These are phyloP conservation scores for Arxiozyma bovina DNA, from an alignment of 1,139 yeast species.

Conservation along the genomic window DNA sequence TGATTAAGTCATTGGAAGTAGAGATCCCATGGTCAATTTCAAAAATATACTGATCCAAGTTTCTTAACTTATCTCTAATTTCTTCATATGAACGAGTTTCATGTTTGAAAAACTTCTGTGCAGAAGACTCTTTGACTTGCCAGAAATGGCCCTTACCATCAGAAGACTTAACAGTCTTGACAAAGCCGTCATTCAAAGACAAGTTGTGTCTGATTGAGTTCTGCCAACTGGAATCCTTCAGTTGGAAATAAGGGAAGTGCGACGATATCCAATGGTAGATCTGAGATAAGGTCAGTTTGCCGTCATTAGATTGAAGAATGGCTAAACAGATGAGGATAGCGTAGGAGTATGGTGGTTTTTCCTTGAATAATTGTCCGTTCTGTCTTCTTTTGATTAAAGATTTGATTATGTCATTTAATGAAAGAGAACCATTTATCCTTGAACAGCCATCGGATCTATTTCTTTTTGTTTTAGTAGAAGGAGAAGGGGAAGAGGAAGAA, in stretches of 20 bases:
- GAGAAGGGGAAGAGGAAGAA: constrained; percentile 34
- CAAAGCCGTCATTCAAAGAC: constrained; percentile 77
- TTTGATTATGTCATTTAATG: constrained; percentile 13
- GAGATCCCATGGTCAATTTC: neutral
- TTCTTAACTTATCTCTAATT: constrained; percentile 18
- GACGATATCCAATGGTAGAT: constrained; percentile 90
- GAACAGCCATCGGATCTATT: constrained; percentile 17
- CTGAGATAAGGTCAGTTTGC: constrained; percentile 77
- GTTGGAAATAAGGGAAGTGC: constrained; percentile 74
- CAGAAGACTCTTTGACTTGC: constrained; percentile 80
- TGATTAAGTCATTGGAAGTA: neutral
- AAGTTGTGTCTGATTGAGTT: constrained; percentile 82
- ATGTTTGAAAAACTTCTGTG: constrained; percentile 66
- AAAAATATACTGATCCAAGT: constrained; percentile 12
- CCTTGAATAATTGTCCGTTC: constrained; percentile 27
- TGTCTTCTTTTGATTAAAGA: constrained; percentile 18
- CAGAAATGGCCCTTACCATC: constrained; percentile 97
- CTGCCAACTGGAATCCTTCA: constrained; percentile 91
- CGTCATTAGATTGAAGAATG: constrained; percentile 71
- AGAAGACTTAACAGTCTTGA: constrained; percentile 84
- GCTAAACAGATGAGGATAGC: constrained; percentile 94
- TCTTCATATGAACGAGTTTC: constrained; percentile 21
- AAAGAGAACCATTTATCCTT: constrained; percentile 14
- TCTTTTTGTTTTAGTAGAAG: constrained; percentile 19
- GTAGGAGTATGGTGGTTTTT: constrained; percentile 88